Conservation (phyloP, 495 filamentous ascomycete genomes). For the Evansstolkia leycettana region DNA sequence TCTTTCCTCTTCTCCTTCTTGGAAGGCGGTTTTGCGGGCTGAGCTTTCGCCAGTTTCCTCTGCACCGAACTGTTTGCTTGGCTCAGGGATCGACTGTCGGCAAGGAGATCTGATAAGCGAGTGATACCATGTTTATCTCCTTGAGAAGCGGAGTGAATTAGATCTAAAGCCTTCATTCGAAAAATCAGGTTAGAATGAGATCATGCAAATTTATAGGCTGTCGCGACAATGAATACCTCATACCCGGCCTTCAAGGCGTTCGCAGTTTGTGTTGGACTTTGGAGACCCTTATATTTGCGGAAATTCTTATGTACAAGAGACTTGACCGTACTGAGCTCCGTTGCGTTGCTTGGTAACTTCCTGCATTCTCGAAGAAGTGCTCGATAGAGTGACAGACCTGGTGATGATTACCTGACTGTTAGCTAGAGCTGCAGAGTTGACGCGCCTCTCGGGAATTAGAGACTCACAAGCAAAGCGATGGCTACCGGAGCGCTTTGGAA, state of each 20-base stretch:
- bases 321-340: conserved; percentile 27
- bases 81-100: conserved; percentile 4
- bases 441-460: background rate
- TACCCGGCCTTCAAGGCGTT: conserved; percentile 55
- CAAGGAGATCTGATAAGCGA: conserved; percentile 14
- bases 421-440: background rate
- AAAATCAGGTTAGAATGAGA: conserved; percentile 8
- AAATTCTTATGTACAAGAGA: conserved; percentile 43
- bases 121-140: conserved; percentile 13
- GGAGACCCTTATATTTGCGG: conserved; percentile 39
- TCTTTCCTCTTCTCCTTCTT: conserved; percentile 15
- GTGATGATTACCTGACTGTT: background rate
- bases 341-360: conserved; percentile 29
- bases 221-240: conserved; percentile 27
- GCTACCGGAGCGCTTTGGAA: conserved; percentile 32
- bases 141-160: conserved; percentile 26
- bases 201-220: background rate
- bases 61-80: conserved; percentile 5
- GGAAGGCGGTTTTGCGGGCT: conserved; percentile 9
- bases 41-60: conserved; percentile 3
- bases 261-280: conserved; percentile 39
- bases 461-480: conserved; percentile 56
- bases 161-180: conserved; percentile 21
- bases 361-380: conserved; percentile 52
- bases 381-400: conserved; percentile 63